These are phyloP conservation scores for Cadophora malorum DNA, from an alignment of 2,329 filamentous ascomycete species.

Conservation along the genomic window DNA sequence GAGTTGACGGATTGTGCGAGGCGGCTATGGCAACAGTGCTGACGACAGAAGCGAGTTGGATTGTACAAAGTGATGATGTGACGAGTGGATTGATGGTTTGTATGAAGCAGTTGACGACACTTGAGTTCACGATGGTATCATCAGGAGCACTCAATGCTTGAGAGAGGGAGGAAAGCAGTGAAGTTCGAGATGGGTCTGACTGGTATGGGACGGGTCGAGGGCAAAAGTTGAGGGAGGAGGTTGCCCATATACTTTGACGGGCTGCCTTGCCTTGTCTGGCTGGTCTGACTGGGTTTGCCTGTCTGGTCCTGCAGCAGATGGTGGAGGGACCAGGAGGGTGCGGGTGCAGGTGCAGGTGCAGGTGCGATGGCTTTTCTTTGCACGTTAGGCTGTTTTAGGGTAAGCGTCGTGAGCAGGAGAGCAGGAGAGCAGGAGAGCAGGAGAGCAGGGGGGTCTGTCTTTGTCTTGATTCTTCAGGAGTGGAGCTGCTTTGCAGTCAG, in stretches of 20 bases:
- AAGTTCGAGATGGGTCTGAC: conserved; percentile 21
- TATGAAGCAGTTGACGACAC: conserved; percentile 24
- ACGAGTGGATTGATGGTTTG: conserved; percentile 17
- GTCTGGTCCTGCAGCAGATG: conserved; percentile 32
- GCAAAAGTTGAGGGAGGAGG: conserved; percentile 27
- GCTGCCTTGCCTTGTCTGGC: background rate
- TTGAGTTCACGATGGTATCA: conserved; percentile 29
- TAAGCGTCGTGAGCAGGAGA: conserved; percentile 1
- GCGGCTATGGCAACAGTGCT: conserved; percentile 28
- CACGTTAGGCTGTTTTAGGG: conserved; percentile 21
- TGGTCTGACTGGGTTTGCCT: conserved; percentile 30
- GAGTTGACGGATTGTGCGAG: conserved; percentile 31
- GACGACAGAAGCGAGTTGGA: conserved; percentile 25
- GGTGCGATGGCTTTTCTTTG: conserved; percentile 28
- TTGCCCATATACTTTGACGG: conserved; percentile 36
- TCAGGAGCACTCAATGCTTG: conserved; percentile 20
- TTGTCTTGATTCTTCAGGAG: conserved; percentile 7
- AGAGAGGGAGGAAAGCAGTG: background rate
- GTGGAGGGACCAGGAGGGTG: background rate
- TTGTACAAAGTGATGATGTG: conserved; percentile 34
- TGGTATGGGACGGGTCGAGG: conserved; percentile 4
- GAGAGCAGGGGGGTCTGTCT: conserved; percentile 10
- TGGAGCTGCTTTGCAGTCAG: background rate
- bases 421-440: background rate
- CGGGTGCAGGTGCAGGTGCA: conserved; percentile 29